phyloP scores from a whole-genome alignment of 108 stramenopile genomes.

The Skeletonema costatum region DNA sequence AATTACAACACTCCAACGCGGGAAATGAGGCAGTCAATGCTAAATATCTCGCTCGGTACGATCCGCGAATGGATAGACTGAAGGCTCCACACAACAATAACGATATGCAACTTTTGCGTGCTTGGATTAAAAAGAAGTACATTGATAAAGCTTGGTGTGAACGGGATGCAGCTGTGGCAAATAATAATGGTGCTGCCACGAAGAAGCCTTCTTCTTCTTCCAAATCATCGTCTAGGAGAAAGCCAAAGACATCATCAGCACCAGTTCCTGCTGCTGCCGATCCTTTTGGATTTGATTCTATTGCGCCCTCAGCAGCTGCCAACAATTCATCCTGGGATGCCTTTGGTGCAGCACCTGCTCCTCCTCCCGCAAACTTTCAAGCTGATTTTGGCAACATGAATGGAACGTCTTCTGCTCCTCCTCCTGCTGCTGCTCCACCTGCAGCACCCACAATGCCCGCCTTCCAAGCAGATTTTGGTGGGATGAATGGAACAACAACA shows the following conservation, averaged over 20 bases:
- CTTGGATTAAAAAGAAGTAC: slow-evolving; percentile 83
- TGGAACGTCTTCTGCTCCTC: background rate
- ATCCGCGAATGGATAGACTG: slow-evolving; percentile 49
- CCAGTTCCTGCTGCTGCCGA: slow-evolving; percentile 27
- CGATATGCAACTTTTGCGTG: slow-evolving; percentile 58
- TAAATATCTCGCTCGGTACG: slow-evolving; percentile 67
- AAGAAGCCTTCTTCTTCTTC: background rate
- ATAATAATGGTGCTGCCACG: slow-evolving; percentile 39
- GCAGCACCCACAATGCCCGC: background rate
- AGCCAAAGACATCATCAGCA: background rate
- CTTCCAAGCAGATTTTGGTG: slow-evolving; percentile 10
- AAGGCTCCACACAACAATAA: slow-evolving; percentile 63
- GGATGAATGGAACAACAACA: background rate
- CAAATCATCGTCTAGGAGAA: slow-evolving; percentile 10
- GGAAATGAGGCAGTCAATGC: slow-evolving; percentile 80
- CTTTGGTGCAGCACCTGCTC: slow-evolving; percentile 41
- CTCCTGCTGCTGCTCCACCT: background rate
- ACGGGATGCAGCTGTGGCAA: slow-evolving; percentile 11
- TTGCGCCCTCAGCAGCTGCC: slow-evolving; percentile 33
- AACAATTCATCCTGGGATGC: slow-evolving; percentile 65
- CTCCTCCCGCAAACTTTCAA: slow-evolving; percentile 32
- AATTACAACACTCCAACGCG: slow-evolving; percentile 30
- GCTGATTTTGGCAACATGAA: slow-evolving; percentile 35
- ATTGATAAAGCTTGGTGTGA: slow-evolving; percentile 67
- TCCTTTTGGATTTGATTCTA: slow-evolving; percentile 55